Evolutionary conservation across 2,329 filamentous ascomycete species (phyloP), one percentile per base, ranked within the genome.

Genomic region (Sporothrix pallida): DNA sequence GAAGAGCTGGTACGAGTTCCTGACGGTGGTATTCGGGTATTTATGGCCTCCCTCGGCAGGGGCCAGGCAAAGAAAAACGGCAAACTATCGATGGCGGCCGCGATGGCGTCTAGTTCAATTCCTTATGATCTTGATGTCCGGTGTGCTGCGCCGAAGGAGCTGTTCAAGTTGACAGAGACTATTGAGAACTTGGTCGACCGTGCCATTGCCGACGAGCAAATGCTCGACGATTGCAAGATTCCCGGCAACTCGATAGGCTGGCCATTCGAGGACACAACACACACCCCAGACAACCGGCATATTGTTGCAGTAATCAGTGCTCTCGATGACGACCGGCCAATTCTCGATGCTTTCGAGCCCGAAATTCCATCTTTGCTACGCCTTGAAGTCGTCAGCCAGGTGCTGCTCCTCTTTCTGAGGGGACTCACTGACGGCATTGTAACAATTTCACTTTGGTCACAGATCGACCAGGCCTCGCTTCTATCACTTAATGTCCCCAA

Each of bases 1-100:
- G 92, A 95, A 75, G 95, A 97, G 78, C 87, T 99, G 9, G 93
- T 97, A 69, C 90, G 91, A 20, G 89, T 98, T 4, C 95, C 96
- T 0, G 95, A 88, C 12, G 94, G 95, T 4, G 92, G 96, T 5
- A 92, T 92, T 73, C 85, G 94, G 23, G 83, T 80, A 8, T 86
- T 90, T 54, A 76, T 84, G 52, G 79, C 79, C 26, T 75, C 80
- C 31, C 72, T 79, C 6, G 72, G 79, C 5, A 62, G 67, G 6
- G 65, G 46, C 2, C 10, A 77, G 0, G 75, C 79, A 2, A 78
- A 79, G 7, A 83, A 84, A 15, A 81, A 79, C 48, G 76, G 73
- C 7, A 77, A n/a, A 7, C 44, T 23, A 13, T n/a, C n/a, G 12
- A 15, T 48, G 2, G 7, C 42, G 10, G 62, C 42, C 20, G 15